Percentiles rank a stretch among this genome's conserved stretches.
These are phyloP conservation scores for Digitaria exilis DNA, from an alignment of 202 grass and related monocot species.

Conservation along the genomic window DNA sequence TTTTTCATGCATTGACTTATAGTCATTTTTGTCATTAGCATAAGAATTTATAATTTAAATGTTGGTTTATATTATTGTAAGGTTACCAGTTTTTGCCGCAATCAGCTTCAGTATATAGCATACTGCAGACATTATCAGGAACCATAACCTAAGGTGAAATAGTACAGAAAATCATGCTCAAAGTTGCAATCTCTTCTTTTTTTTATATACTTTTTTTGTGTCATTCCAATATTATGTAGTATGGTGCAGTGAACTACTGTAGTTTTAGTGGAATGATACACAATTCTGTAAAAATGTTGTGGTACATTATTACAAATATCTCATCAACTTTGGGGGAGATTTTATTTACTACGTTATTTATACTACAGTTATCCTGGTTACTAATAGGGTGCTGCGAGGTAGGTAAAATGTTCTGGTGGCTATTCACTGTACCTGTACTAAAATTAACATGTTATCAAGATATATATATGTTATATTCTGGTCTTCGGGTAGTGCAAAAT, in stretches of 20 bases:
- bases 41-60: conserved; percentile 20
- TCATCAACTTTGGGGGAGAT: neutral
- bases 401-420: conserved; percentile 13
- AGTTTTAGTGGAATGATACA: neutral
- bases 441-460: neutral
- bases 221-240: neutral
- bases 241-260: neutral
- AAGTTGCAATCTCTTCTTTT: neutral
- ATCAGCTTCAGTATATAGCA: conserved; percentile 12
- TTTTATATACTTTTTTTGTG: too few species aligned
- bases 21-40: neutral
- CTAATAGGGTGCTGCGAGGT: neutral
- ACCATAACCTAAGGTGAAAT: conserved; percentile 4
- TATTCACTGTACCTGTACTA: neutral
- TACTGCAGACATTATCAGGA: conserved; percentile 1
- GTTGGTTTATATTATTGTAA: conserved; percentile 7
- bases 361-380: neutral
- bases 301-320: conserved; percentile 5
- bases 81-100: neutral
- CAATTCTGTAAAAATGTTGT: neutral
- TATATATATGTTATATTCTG: conserved; percentile 28
- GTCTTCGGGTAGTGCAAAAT: conserved; percentile 4
- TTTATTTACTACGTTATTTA: neutral
- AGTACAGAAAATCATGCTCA: conserved; percentile 16
- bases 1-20: conserved; percentile 20